A percentile compares a stretch with the other conserved stretches of the same genome.
Evolutionary conservation across 192 early-diverging fungal species (phyloP).

Genomic region (Spizellomyces sp.): DNA sequence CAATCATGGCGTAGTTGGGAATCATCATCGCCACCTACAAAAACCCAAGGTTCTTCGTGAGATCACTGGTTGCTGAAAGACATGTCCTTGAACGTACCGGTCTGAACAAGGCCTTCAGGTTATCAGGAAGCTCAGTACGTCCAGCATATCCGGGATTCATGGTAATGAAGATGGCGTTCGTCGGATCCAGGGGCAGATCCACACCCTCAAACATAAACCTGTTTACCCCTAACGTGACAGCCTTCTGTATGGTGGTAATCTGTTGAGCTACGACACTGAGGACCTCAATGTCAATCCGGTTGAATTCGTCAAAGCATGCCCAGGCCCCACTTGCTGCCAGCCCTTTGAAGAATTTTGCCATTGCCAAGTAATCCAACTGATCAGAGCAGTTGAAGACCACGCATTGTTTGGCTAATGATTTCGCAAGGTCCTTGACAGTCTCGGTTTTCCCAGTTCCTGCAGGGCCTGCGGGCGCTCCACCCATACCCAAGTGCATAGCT

Average conservation of each 20-base stretch:
- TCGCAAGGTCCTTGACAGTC: slow-evolving; percentile 63
- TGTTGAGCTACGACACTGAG: slow-evolving; percentile 65
- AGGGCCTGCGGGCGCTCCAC: slow-evolving; percentile 62
- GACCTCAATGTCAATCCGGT: slow-evolving; percentile 67
- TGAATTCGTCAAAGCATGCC: slow-evolving; percentile 70
- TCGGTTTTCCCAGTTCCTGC: slow-evolving; percentile 67
- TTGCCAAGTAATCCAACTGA: slow-evolving; percentile 64
- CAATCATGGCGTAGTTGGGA: slow-evolving; percentile 70
- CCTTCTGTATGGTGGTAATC: slow-evolving; percentile 66
- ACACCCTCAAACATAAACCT: slow-evolving; percentile 64
- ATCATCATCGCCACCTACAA: slow-evolving; percentile 58
- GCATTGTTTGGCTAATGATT: slow-evolving; percentile 64
- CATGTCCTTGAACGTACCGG: slow-evolving; percentile 38
- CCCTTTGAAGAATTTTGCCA: slow-evolving; percentile 69
- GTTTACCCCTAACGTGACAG: slow-evolving; percentile 48
- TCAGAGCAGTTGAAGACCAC: slow-evolving; percentile 69
- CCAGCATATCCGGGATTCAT: slow-evolving; percentile 71
- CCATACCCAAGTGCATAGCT: slow-evolving; percentile 67
- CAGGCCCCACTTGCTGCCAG: slow-evolving; percentile 61
- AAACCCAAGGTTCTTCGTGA: background rate
- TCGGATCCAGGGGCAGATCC: slow-evolving; percentile 57
- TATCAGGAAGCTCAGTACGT: slow-evolving; percentile 62
- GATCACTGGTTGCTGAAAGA: slow-evolving; percentile 1
- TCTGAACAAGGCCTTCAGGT: slow-evolving; percentile 64
- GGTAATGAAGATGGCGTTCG: slow-evolving; percentile 66